A percentile compares a stretch with the other conserved stretches of the same genome.
phyloP scores from a whole-genome alignment of 352 stramenopile genomes.

The Globisporangium radiosum region DNA sequence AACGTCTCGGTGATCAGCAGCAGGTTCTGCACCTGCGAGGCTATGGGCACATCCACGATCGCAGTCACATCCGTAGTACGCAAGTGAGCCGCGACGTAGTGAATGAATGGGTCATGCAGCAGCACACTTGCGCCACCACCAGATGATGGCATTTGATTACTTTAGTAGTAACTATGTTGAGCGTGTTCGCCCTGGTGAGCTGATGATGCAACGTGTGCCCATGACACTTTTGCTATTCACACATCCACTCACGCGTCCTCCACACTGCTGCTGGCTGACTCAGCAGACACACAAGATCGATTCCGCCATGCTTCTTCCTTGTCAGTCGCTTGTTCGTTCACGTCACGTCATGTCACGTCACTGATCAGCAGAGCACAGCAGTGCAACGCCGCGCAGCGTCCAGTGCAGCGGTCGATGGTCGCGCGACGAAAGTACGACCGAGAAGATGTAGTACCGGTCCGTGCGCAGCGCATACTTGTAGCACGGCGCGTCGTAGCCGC shows the following conservation, averaged over 20 bases:
- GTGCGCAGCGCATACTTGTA: constrained; percentile 77
- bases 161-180: too few species aligned
- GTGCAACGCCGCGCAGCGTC: constrained; percentile 66
- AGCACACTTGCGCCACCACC: too few species aligned
- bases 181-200: too few species aligned
- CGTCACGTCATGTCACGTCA: constrained; percentile 3
- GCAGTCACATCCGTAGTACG: background rate
- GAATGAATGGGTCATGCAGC: too few species aligned
- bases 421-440: constrained; percentile 59
- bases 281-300: too few species aligned
- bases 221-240: too few species aligned
- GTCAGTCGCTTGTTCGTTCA: constrained; percentile 1
- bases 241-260: too few species aligned
- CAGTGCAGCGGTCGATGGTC: constrained; percentile 74
- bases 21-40: constrained; percentile 51
- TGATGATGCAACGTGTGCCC: too few species aligned
- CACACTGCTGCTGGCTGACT: too few species aligned
- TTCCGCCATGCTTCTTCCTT: background rate
- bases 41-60: background rate
- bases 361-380: constrained; percentile 57
- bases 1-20: constrained; percentile 59
- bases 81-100: too few species aligned
- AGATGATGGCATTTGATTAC: too few species aligned
- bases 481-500: constrained; percentile 66
- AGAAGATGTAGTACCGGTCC: constrained; percentile 76